Evolutionary conservation across 495 filamentous ascomycete species (phyloP).

Genomic region (Penicillium egyptiacum): DNA sequence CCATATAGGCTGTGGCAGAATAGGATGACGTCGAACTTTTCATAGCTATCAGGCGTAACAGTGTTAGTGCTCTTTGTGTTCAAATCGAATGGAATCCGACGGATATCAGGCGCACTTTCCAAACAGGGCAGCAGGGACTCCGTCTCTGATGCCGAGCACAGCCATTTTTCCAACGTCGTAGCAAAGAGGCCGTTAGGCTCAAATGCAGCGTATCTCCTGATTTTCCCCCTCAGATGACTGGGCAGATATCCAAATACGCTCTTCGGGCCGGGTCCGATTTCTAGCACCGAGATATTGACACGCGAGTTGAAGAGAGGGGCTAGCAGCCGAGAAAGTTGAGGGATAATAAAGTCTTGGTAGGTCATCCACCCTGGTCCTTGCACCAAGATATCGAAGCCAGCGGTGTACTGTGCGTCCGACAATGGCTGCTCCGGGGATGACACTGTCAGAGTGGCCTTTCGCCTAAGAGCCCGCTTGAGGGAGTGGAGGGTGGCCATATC

Average conservation of each 20-base stretch:
- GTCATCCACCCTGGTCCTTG: conserved; percentile 36
- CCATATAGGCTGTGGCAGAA: conserved; percentile 68
- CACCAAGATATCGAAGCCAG: conserved; percentile 52
- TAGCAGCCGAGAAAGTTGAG: conserved; percentile 53
- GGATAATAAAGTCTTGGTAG: conserved; percentile 59
- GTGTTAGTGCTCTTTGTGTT: conserved; percentile 21
- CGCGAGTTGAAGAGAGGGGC: conserved; percentile 49
- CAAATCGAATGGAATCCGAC: conserved; percentile 45
- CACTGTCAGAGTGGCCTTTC: conserved; percentile 23
- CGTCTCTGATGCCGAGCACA: conserved; percentile 24
- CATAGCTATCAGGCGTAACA: conserved; percentile 13
- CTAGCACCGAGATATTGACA: conserved; percentile 52
- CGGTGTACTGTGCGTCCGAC: conserved; percentile 54
- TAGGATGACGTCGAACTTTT: conserved; percentile 57
- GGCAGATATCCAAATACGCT: conserved; percentile 57
- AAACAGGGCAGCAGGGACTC: conserved; percentile 52
- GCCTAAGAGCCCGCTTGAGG: conserved; percentile 50
- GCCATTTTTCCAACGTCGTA: conserved; percentile 48
- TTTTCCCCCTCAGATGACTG: conserved; percentile 39
- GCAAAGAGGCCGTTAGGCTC: conserved; percentile 58
- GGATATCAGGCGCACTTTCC: conserved; percentile 43
- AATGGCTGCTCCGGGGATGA: conserved; percentile 39
- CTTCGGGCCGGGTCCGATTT: conserved; percentile 61
- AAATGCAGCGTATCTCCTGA: conserved; percentile 55
- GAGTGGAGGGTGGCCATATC: conserved; percentile 53